Evolutionary conservation across 2,329 filamentous ascomycete genomes (phyloP), one percentile per base, ranked within the genome.

Genomic region (Penicillium sclerotigenum): DNA sequence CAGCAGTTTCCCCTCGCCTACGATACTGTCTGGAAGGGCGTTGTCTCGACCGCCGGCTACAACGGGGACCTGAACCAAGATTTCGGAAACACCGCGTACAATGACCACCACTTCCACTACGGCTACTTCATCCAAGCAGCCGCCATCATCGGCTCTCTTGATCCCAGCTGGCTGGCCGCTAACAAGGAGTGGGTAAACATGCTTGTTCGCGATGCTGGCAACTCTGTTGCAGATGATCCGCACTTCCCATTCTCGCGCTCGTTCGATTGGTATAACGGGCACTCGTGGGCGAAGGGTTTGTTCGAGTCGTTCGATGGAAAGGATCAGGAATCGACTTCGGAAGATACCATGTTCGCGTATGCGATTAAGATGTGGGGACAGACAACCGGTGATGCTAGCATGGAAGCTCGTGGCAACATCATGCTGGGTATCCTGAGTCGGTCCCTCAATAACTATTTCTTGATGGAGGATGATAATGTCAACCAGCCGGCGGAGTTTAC

Each of bases 231-330:
- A 3, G 71, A 81, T 18, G 92, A 96, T 69, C 79, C 81, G 28
- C 85, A 85, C 65, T 97, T 95, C 73, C 92, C 93, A 0, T 87
- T 90, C 63, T 92, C 83, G 59, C 84, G 94, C 47, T 84, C 80
- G 54, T 97, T 97, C 68, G 94, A 97, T 74, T 97, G 91, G 90
- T 97, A 87, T 72, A 86, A 95, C 68, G 94, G 93, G 2, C 94
- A 97, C 79, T 91, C 88, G 56, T 97, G 93, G 91, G 93, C 93
- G 2, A 91, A 81, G 67, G 79, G 77, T 1, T 70, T 83, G 1
- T 81, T 78, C 59, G 77, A 79, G 41, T 82, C 80, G 18, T 78
- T 75, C 6, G 81, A 83, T 51, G 80, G 80, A 8, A 81, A 80
- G 57, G 80, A 81, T 38, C 74, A 80, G 75, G 94, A 97, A 72